Evolutionary conservation across 495 filamentous ascomycete genomes (phyloP).

Genomic region (Trichoderma asperelloides): DNA sequence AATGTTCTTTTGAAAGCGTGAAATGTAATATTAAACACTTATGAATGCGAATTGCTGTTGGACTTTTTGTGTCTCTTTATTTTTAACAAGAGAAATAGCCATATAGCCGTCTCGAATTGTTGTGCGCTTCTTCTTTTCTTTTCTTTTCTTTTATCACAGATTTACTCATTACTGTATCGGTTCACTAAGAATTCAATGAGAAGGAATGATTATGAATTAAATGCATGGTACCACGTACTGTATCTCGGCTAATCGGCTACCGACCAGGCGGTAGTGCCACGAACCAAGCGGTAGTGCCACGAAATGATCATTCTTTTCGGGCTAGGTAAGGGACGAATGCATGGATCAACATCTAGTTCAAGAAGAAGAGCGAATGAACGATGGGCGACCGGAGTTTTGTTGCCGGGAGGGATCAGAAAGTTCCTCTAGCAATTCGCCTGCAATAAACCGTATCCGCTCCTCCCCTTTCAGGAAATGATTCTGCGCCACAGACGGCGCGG

Average conservation of each 20-base stretch:
- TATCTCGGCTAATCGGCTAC: neutral
- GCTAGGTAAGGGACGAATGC: neutral
- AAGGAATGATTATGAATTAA: neutral
- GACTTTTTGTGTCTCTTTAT: no score
- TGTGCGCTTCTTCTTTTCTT: no score
- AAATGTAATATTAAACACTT: no score
- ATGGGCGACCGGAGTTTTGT: neutral
- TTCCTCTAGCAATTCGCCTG: neutral
- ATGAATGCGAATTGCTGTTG: no score
- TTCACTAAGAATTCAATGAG: no score
- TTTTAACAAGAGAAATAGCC: no score
- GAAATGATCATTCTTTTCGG: neutral
- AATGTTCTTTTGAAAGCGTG: no score
- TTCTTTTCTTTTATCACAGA: no score
- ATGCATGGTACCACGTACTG: neutral
- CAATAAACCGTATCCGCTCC: neutral
- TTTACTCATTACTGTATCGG: no score
- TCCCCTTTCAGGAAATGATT: neutral
- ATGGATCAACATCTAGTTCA: neutral
- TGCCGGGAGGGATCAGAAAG: neutral
- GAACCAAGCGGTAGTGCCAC: neutral
- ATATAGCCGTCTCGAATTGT: no score
- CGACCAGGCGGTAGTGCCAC: neutral
- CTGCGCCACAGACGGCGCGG: neutral
- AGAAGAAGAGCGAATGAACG: neutral